phyloP scores from a whole-genome alignment of 1,284 basidiomycete species.

The Fomes fomentarius region DNA sequence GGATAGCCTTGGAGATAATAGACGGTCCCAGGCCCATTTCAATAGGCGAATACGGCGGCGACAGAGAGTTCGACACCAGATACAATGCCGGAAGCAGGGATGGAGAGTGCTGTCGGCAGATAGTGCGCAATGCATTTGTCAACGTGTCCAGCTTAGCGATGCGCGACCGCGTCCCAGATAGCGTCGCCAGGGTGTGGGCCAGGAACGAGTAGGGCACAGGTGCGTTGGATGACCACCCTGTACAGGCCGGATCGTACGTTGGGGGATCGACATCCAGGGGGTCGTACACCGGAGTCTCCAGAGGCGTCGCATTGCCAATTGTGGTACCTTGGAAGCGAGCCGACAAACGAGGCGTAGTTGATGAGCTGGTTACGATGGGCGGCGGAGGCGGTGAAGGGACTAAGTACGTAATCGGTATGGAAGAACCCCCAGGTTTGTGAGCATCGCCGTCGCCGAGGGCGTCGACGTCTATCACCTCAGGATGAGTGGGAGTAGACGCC shows the following conservation, averaged over 20 bases:
- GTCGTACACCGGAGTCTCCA: conserved; percentile 29
- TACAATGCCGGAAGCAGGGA: conserved; percentile 87
- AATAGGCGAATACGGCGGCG: conserved; percentile 74
- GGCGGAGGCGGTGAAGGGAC: background rate
- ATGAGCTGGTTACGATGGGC: background rate
- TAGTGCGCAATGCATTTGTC: conserved; percentile 78
- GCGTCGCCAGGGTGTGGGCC: conserved; percentile 71
- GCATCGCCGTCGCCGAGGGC: conserved; percentile 25
- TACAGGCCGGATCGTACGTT: conserved; percentile 39
- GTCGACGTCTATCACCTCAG: conserved; percentile 37
- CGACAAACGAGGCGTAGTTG: conserved; percentile 5
- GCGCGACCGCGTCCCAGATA: conserved; percentile 83
- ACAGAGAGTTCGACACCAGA: conserved; percentile 85
- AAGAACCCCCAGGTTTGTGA: background rate
- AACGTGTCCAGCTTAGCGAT: conserved; percentile 79
- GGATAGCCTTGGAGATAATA: conserved; percentile 80
- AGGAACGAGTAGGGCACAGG: conserved; percentile 84
- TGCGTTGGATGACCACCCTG: conserved; percentile 41
- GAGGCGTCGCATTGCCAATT: conserved; percentile 14
- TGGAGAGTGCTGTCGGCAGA: conserved; percentile 68
- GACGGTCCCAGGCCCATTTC: conserved; percentile 82
- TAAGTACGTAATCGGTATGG: background rate
- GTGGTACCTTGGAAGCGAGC: conserved; percentile 6
- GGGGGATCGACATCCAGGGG: conserved; percentile 50
- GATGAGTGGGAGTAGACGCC: conserved; percentile 4